Percentiles rank a stretch among this genome's conserved stretches.
These are phyloP conservation scores for Urochloa ruziziensis DNA, from an alignment of 176 grass and related monocot species.

Conservation along the genomic window DNA sequence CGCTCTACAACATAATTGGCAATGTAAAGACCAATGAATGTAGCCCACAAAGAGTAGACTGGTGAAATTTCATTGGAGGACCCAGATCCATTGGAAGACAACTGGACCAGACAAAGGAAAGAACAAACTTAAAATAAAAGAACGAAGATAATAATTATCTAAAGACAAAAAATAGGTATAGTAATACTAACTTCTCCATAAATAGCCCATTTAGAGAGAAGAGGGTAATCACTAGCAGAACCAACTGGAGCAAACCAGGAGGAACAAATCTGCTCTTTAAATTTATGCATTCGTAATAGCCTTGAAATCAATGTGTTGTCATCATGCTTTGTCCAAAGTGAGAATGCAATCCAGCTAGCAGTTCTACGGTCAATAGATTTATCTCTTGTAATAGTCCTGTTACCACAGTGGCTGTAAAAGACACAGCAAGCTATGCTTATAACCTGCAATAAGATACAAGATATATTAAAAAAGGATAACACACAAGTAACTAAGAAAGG, in stretches of 20 bases:
- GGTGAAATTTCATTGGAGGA: constrained; percentile 80
- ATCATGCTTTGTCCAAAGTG: constrained; percentile 88
- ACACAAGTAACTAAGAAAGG: constrained; percentile 18
- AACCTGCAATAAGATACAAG: constrained; percentile 56
- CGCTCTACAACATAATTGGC: constrained; percentile 95
- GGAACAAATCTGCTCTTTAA: constrained; percentile 95
- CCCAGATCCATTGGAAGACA: constrained; percentile 76
- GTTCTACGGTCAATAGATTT: constrained; percentile 75
- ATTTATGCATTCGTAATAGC: constrained; percentile 73
- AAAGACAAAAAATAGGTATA: background rate
- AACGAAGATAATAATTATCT: background rate
- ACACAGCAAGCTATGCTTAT: constrained; percentile 99
- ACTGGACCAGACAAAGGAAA: constrained; percentile 57
- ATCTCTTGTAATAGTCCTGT: constrained; percentile 71
- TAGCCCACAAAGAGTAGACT: constrained; percentile 94
- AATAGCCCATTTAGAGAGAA: constrained; percentile 96
- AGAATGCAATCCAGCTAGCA: constrained; percentile 73
- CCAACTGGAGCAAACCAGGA: constrained; percentile 98
- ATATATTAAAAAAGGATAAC: background rate
- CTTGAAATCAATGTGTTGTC: constrained; percentile 60
- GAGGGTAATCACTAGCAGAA: constrained; percentile 88
- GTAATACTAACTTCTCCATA: constrained; percentile 79
- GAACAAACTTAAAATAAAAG: background rate
- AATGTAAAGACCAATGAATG: constrained; percentile 92
- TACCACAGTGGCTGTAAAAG: constrained; percentile 97